Conservation (phyloP, 2,329 filamentous ascomycete species). For the Talaromyces sp. region DNA sequence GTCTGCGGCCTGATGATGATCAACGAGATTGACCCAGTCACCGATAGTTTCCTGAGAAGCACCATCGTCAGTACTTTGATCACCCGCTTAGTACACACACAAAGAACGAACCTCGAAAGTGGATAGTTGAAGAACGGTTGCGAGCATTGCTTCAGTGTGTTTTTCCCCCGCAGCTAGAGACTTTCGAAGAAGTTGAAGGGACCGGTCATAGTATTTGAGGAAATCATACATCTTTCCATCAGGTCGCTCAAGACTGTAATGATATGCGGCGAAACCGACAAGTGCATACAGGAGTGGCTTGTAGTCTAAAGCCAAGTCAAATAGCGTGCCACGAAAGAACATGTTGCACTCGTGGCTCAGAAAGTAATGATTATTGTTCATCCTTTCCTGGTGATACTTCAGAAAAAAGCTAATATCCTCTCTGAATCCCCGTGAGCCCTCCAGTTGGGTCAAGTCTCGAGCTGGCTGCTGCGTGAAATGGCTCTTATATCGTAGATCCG, state of each 20-base stretch:
- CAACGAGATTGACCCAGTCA: slow-evolving; percentile 90
- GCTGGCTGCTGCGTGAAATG: slow-evolving; percentile 12
- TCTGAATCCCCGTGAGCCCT: slow-evolving; percentile 34
- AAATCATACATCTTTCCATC: slow-evolving; percentile 74
- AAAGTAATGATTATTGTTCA: slow-evolving; percentile 79
- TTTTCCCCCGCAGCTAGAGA: slow-evolving; percentile 66
- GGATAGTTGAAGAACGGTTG: slow-evolving; percentile 86
- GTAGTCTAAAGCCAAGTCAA: slow-evolving; percentile 68
- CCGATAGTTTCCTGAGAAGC: slow-evolving; percentile 75
- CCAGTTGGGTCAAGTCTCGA: slow-evolving; percentile 19
- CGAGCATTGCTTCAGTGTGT: slow-evolving; percentile 66
- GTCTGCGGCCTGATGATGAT: slow-evolving; percentile 85
- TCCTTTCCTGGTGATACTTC: slow-evolving; percentile 68
- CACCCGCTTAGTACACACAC: slow-evolving; percentile 1
- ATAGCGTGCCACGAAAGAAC: slow-evolving; percentile 68
- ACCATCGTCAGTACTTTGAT: background rate
- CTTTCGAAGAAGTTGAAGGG: slow-evolving; percentile 69
- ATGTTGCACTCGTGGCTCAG: slow-evolving; percentile 64
- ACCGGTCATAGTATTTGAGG: slow-evolving; percentile 83
- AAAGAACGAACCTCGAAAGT: slow-evolving; percentile 72
- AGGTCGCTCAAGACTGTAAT: slow-evolving; percentile 66
- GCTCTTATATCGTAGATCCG: slow-evolving; percentile 3
- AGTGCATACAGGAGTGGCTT: slow-evolving; percentile 82
- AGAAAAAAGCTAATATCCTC: slow-evolving; percentile 73
- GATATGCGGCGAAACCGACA: slow-evolving; percentile 84